Evolutionary conservation across 495 filamentous ascomycete species (phyloP), one percentile per base, ranked within the genome.

Genomic region (Apiosordaria backusii): DNA sequence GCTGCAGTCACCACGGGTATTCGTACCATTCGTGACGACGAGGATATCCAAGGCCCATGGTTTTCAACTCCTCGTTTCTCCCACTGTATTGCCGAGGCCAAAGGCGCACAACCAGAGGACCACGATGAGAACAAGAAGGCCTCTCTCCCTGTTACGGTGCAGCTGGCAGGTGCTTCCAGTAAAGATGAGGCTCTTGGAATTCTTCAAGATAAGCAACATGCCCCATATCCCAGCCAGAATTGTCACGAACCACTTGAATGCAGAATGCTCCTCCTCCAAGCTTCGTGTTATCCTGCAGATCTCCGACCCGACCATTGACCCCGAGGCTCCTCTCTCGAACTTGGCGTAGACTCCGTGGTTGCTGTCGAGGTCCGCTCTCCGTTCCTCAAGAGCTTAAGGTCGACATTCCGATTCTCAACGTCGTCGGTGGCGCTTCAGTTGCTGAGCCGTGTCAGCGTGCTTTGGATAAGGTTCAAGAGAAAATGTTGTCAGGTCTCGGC

Each of bases 381-480:
- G 81, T 78, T 81, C 45, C 65, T 76, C 18, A 81, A 66, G 75
- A 82, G 53, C 61, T 81, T 1, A 69, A 74, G 16, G 74, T 74
- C 19, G 78, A 84, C 45, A 62, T 85, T 4, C 80, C 81, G 4
- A 79, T 84, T 1, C 70, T 83, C 1, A 81, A 85, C 70, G 78
- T 85, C n/a, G 64, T 86, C 5, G 69, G 74, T 53, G 78, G 74
- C 19, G 72, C 68, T 16, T 73, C 78, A 15, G 72, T 80, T 53
- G 40, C 62, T 23, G 73, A 75, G 10, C 68, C 80, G 5, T 52
- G 53, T n/a, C 62, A 57, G 62, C 52, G 50, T 54, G 25, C 55
- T 4, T 66, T 67, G 13, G 52, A 64, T 59, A 66, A 71, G 52
- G 50, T 62, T 16, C 35, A 29, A 18, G 40, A 55, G 29, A 35